phyloP scores from a whole-genome alignment of 1,284 basidiomycete genomes.

The Ustilago esculenta region DNA sequence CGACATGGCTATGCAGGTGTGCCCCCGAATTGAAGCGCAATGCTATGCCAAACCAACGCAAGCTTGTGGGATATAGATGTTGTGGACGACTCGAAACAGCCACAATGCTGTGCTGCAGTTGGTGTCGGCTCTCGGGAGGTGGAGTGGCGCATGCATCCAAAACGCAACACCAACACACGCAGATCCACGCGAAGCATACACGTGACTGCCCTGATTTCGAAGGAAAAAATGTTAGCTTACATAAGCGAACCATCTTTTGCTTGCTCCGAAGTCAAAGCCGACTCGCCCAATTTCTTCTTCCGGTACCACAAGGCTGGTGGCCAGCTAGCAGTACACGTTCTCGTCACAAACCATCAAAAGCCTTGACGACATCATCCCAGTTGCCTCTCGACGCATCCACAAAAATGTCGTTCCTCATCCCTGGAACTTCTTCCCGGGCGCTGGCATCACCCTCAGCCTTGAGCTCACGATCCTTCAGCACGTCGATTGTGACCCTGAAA shows the following conservation, averaged over 20 bases:
- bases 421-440: conserved; percentile 6
- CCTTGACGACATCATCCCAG: conserved; percentile 1
- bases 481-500: conserved; percentile 26
- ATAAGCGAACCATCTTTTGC: background rate
- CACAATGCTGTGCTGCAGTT: background rate
- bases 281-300: conserved; percentile 17
- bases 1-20: conserved; percentile 15
- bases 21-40: background rate
- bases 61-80: too few species aligned
- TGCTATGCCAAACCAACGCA: too few species aligned
- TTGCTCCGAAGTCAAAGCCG: conserved; percentile 1
- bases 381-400: background rate
- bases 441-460: conserved; percentile 22
- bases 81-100: background rate
- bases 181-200: conserved; percentile 21
- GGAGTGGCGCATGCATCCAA: background rate
- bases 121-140: background rate
- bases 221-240: too few species aligned
- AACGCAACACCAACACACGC: conserved; percentile 10
- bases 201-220: too few species aligned
- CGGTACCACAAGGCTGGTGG: background rate
- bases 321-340: too few species aligned
- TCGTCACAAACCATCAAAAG: too few species aligned
- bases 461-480: conserved; percentile 37
- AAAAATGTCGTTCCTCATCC: conserved; percentile 22